phyloP scores from a whole-genome alignment of 1,284 basidiomycete species.

The Sporisorium graminicola region DNA sequence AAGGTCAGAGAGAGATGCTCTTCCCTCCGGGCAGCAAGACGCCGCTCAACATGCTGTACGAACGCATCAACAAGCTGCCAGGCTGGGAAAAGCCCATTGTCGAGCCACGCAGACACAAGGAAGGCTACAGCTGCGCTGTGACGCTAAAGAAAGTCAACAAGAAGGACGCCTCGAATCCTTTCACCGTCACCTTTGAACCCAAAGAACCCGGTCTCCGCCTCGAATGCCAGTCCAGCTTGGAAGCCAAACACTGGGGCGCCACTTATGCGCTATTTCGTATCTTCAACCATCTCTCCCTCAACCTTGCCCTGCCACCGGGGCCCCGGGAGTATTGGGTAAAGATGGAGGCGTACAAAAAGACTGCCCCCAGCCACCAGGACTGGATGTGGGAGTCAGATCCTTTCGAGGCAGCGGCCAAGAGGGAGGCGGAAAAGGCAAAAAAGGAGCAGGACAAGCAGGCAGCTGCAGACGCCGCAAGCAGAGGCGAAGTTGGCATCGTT shows the following conservation, averaged over 20 bases:
- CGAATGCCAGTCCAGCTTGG: slow-evolving; percentile 51
- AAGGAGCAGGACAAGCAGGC: slow-evolving; percentile 47
- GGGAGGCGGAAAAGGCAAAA: slow-evolving; percentile 60
- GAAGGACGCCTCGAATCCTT: slow-evolving; percentile 62
- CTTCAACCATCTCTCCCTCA: slow-evolving; percentile 62
- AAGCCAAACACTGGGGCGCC: slow-evolving; percentile 69
- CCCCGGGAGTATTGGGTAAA: slow-evolving; percentile 67
- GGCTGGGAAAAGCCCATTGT: slow-evolving; percentile 67
- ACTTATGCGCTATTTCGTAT: slow-evolving; percentile 69
- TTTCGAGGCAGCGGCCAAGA: slow-evolving; percentile 63
- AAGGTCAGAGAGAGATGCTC: slow-evolving; percentile 55
- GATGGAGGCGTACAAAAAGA: slow-evolving; percentile 64
- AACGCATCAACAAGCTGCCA: slow-evolving; percentile 64
- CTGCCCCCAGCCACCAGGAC: slow-evolving; percentile 54
- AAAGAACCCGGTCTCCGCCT: slow-evolving; percentile 60
- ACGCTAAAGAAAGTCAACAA: slow-evolving; percentile 67
- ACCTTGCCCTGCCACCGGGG: slow-evolving; percentile 65
- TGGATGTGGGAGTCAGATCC: slow-evolving; percentile 68
- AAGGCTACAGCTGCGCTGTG: slow-evolving; percentile 61
- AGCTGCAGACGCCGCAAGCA: slow-evolving; percentile 35
- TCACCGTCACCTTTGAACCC: slow-evolving; percentile 64
- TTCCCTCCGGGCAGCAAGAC: slow-evolving; percentile 69
- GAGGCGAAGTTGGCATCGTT: slow-evolving; percentile 34
- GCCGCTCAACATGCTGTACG: slow-evolving; percentile 68
- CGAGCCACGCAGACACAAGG: slow-evolving; percentile 53